Conservation (phyloP, 148 eudicot species). For the Bassia scoparia region DNA sequence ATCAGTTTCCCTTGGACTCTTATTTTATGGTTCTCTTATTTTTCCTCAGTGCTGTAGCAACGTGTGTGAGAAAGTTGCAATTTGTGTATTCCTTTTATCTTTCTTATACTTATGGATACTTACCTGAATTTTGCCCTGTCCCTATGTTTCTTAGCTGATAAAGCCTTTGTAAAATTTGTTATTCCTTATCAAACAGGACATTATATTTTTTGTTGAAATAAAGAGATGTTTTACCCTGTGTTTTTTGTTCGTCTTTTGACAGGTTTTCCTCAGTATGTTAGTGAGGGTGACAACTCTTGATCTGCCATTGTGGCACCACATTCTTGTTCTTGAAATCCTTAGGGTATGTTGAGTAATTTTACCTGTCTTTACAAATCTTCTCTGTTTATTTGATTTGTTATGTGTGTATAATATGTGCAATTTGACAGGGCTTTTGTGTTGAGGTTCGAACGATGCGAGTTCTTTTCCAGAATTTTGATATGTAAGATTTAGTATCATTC, state of each 20-base stretch:
- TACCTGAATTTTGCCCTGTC: background rate
- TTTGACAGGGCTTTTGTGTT: conserved; percentile 93
- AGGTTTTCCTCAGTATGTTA: conserved; percentile 97
- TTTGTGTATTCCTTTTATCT: background rate
- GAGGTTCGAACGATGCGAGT: conserved; percentile 90
- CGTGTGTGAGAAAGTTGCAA: background rate
- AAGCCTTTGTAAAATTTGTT: background rate
- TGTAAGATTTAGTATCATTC: conserved; percentile 49
- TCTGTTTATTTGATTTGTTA: background rate
- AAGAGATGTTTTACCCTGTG: background rate
- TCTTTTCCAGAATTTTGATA: conserved; percentile 94
- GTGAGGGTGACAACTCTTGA: conserved; percentile 87
- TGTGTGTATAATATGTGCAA: conserved; percentile 18
- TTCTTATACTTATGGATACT: background rate
- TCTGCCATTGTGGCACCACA: conserved; percentile 94
- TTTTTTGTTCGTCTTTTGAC: conserved; percentile 22
- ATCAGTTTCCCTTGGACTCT: background rate
- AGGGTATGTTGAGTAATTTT: conserved; percentile 53
- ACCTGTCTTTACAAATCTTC: conserved; percentile 6
- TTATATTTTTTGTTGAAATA: background rate
- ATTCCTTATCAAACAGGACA: background rate
- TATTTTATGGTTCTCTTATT: background rate
- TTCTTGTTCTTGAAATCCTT: conserved; percentile 95
- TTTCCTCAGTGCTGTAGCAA: background rate
- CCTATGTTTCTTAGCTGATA: background rate